Base-by-base conservation (phyloP, 164 flowering plant species). In the Houttuynia cordata region DNA sequence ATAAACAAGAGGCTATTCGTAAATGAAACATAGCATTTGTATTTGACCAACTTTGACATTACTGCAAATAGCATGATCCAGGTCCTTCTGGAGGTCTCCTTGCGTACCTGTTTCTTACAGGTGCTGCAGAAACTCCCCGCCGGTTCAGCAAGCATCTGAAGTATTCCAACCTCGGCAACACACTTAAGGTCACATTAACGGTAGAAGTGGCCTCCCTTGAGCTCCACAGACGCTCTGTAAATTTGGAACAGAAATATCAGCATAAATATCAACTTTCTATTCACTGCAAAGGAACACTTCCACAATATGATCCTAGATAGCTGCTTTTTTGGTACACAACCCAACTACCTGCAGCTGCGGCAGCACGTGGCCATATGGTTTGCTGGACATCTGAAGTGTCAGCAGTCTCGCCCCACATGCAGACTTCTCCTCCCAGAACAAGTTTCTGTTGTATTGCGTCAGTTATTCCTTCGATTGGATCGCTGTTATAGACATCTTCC, bases 351-450 rank as follows among this genome's bases (percentile, higher is more conserved):
- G 96, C 94, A 63, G 96, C 97, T 2, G 99, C 96, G 6, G 96
- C 97, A 67, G 97, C 97, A 59, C 97, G 90, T 60, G 97, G 99
- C 97, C 99, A 93, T 73, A 93, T 88, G 59, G 99, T 90, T 67
- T 90, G 93, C 68, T 69, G 88, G 71, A 88, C 82, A 66, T 80
- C 75, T 47, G 99, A 93, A 50, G 96, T 51, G 71, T 90, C 99
- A 22, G 82, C 96, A 53, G 78, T 80, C 76, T 90, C 98, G 64
- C 91, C 86, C 98, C 96, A 90, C 97, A 93, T 93, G 78, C 99
- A 93, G 67, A 85, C 97, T 79, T 93, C 94, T 60, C 97, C 96
- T 56, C 98, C 98, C 67, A 93, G 74, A 57, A 93, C 85, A 70
- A 93, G 94, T 57, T 79, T 57, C 71, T 85, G 85, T 68, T 81